Conservation (phyloP, 495 filamentous ascomycete species). For the Achaetomiella virescens region DNA sequence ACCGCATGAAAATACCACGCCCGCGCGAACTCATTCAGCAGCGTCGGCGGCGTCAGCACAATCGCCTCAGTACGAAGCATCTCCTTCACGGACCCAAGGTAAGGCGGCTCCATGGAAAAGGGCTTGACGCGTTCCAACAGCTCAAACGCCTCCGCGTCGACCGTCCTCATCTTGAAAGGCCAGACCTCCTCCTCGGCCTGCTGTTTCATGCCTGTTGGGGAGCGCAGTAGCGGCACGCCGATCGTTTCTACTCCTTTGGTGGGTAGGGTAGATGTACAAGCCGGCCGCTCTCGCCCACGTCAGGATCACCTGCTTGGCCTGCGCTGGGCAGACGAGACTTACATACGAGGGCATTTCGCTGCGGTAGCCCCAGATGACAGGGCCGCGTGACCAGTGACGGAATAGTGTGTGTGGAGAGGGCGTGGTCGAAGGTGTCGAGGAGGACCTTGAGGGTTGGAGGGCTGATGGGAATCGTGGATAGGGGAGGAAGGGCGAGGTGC, state of each 20-base stretch:
- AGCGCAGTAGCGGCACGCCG: background rate
- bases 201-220: too few species aligned
- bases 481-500: background rate
- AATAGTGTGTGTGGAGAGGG: slow-evolving; percentile 35
- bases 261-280: background rate
- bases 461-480: slow-evolving; percentile 9
- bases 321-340: slow-evolving; percentile 28
- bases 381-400: slow-evolving; percentile 33
- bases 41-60: slow-evolving; percentile 3
- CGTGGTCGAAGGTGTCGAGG: slow-evolving; percentile 27
- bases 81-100: slow-evolving; percentile 1
- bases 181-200: background rate
- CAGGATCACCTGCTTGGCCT: slow-evolving; percentile 22
- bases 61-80: background rate
- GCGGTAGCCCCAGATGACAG: slow-evolving; percentile 32
- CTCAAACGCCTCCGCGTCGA: background rate
- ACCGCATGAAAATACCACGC: slow-evolving; percentile 1
- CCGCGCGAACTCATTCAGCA: slow-evolving; percentile 6
- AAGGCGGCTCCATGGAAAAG: background rate
- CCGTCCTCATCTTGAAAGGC: background rate
- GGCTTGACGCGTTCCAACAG: background rate
- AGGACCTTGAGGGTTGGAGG: slow-evolving; percentile 14
- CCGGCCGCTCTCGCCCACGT: slow-evolving; percentile 25
- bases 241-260: background rate
- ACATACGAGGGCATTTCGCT: slow-evolving; percentile 14